Conservation (phyloP, 352 stramenopile species). For the Phytophthora crassamura region DNA sequence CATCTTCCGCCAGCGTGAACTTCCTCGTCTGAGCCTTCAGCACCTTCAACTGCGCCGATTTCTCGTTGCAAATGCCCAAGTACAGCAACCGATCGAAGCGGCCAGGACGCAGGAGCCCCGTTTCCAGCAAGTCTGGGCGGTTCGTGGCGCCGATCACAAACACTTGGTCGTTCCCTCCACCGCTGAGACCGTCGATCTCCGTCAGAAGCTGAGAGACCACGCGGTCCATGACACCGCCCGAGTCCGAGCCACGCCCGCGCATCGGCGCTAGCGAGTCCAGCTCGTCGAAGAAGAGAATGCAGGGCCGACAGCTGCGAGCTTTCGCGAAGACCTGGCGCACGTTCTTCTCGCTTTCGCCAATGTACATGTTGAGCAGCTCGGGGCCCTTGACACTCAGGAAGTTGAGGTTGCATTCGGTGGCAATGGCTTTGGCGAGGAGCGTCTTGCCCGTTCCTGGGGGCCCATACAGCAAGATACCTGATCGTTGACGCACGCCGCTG, state of each 20-base stretch:
- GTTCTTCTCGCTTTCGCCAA: constrained; percentile 98
- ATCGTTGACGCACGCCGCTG: constrained; percentile 77
- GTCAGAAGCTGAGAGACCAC: constrained; percentile 96
- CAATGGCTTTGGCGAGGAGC: constrained; percentile 95
- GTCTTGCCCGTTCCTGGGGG: constrained; percentile 94
- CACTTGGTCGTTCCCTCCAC: constrained; percentile 81
- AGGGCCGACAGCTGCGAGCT: constrained; percentile 80
- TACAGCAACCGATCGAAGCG: constrained; percentile 89
- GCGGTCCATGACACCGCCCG: constrained; percentile 95
- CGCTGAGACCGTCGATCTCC: constrained; percentile 93
- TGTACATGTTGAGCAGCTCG: constrained; percentile 98
- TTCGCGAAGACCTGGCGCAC: constrained; percentile 94
- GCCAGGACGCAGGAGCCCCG: constrained; percentile 92
- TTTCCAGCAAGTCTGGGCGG: constrained; percentile 96
- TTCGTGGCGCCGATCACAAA: constrained; percentile 98
- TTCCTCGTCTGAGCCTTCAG: constrained; percentile 86
- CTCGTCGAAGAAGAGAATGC: constrained; percentile 95
- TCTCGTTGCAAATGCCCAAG: constrained; percentile 82
- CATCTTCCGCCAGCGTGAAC: constrained; percentile 66
- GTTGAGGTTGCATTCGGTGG: constrained; percentile 95
- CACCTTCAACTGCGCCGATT: constrained; percentile 79
- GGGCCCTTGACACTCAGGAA: constrained; percentile 97
- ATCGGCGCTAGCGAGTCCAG: constrained; percentile 90
- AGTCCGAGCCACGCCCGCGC: constrained; percentile 90
- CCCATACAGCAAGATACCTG: constrained; percentile 84